Base-by-base conservation (phyloP, 257 asterid genomes). In the Scutellaria baicalensis region DNA sequence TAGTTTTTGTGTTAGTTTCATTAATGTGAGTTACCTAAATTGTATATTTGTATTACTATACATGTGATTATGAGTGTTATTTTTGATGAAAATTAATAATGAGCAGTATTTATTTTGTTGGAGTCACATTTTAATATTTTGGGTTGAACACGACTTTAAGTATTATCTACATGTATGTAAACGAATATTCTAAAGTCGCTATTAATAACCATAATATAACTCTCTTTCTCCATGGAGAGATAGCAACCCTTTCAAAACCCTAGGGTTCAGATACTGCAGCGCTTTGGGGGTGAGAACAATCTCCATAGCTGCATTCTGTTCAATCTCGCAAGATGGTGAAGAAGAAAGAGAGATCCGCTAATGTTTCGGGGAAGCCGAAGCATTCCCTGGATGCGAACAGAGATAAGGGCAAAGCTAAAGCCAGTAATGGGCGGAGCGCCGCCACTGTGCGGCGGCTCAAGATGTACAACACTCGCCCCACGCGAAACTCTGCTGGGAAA, bases 401-500 rank as follows among this genome's bases (percentile, higher is more conserved):
- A 68, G 84, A 78, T 56, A 70, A 39, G 3, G 80, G 76, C 49
- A 93, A 93, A 51, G 72, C 40, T 23, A 86, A 75, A 55, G 39
- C 80, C 68, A 49, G 45, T 49, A 69, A 69, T 69, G 84, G 82
- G 40, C 89, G 97, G 23, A 91, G 87, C 83, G 84, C 96, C 74
- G 87, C 97, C 82, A 91, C 97, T 0, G 97, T 94, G 61, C 95
- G 93, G 81, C 87, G 97, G 81, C 93, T 94, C 47, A 91, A 89
- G 84, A 89, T 94, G 99, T 91, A 94, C 76, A 88, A 89, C 16
- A 81, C 78, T 0, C 84, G 85, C 71, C 99, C 97, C 8, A 75
- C 50, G 42, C 93, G 97, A 11, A 66, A 89, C 69, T 17, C 52
- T 0, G 68, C 75, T 72, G 99, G 99, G 0, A 79, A 84, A 20